These are phyloP conservation scores for Eucalyptus erythrocorys DNA, from an alignment of 345 rosid genomes.

Conservation along the genomic window DNA sequence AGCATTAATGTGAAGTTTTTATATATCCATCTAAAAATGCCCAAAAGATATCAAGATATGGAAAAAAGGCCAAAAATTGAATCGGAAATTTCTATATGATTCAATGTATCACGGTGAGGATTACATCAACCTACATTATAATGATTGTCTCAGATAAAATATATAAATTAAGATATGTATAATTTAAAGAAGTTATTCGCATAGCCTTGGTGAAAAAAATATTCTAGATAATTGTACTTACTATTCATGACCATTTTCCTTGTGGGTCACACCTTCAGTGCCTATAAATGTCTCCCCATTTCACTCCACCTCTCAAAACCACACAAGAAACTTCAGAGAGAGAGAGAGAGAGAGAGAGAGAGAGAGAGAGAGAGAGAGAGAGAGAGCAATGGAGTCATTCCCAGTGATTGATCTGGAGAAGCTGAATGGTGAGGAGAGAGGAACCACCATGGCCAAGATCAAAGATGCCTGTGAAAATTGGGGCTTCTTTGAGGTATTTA, in stretches of 20 bases:
- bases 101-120: too few relatives aligned
- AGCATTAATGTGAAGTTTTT: not conserved
- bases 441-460: constrained; percentile 40
- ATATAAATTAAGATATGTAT: too few relatives aligned
- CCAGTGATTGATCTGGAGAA: constrained; percentile 53
- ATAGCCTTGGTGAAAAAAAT: too few relatives aligned
- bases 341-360: too few relatives aligned
- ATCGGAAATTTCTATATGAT: too few relatives aligned
- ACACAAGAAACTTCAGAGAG: not conserved
- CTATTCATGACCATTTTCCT: not conserved
- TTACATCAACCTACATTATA: too few relatives aligned
- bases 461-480: constrained; percentile 69
- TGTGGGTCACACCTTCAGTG: not conserved
- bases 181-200: too few relatives aligned
- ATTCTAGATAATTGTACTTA: too few relatives aligned
- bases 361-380: not conserved
- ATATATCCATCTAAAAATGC: not conserved
- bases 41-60: not conserved
- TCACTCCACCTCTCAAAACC: constrained; percentile 1
- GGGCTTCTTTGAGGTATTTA: constrained; percentile 75
- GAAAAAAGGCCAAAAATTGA: too few relatives aligned
- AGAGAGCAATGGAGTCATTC: constrained; percentile 35
- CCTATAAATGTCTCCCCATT: constrained; percentile 39
- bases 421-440: constrained; percentile 51
- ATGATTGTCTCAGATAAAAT: too few relatives aligned